These are phyloP conservation scores for Podaxis sp. DNA, from an alignment of 768 basidiomycete species.

Conservation along the genomic window DNA sequence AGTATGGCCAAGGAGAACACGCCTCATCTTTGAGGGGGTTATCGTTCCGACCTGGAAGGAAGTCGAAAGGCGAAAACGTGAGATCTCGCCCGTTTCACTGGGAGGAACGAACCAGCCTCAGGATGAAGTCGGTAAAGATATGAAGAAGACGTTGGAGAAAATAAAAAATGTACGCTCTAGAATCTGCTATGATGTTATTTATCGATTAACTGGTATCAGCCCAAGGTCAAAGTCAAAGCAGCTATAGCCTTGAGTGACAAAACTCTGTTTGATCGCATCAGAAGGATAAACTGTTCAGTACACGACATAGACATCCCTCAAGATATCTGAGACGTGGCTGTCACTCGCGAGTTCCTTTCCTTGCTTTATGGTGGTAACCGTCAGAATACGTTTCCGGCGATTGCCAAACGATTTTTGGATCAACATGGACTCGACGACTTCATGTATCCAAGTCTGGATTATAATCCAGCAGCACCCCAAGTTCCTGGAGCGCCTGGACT, in stretches of 20 bases:
- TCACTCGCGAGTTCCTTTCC: constrained; percentile 22
- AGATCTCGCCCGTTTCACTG: background rate
- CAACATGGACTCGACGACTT: constrained; percentile 29
- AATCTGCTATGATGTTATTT: background rate
- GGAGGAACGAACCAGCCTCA: background rate
- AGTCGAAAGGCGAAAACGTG: background rate
- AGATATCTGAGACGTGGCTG: constrained; percentile 8
- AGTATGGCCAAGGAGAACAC: background rate
- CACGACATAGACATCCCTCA: background rate
- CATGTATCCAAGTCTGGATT: constrained; percentile 26
- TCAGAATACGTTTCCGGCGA: constrained; percentile 19
- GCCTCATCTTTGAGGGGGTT: background rate
- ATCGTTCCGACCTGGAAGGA: background rate
- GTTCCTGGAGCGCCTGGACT: constrained; percentile 32
- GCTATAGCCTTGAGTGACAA: background rate
- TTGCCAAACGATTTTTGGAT: constrained; percentile 18
- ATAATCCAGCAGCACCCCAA: constrained; percentile 25
- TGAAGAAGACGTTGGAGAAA: background rate
- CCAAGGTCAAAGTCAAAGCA: background rate
- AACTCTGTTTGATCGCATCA: background rate
- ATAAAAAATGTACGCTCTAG: background rate
- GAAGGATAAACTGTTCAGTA: background rate
- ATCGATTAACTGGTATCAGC: background rate
- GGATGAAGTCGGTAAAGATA: background rate
- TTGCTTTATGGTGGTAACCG: constrained; percentile 24